Evolutionary conservation across 1,284 basidiomycete genomes (phyloP).

Genomic region (Cutaneotrichosporon arboriforme): DNA sequence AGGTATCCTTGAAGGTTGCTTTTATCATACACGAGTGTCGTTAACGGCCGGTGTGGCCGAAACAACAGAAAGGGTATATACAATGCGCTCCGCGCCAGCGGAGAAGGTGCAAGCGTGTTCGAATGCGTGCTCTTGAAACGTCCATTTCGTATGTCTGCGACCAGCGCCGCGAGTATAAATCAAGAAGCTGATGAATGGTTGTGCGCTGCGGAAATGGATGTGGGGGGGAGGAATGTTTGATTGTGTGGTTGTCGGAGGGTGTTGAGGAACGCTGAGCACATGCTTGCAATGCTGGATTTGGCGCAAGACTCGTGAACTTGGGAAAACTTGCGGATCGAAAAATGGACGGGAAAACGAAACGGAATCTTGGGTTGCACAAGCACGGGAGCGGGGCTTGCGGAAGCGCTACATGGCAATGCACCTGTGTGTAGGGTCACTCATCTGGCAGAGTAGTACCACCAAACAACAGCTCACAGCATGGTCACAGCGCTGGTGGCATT

Average conservation of each 20-base stretch:
- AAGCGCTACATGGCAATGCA: too few species aligned
- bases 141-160: constrained; percentile 22
- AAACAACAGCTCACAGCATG: background rate
- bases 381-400: background rate
- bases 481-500: background rate
- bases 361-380: background rate
- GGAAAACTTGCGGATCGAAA: background rate
- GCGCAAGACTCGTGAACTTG: constrained; percentile 5
- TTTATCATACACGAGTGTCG: constrained; percentile 19
- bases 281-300: constrained; percentile 23
- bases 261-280: constrained; percentile 11
- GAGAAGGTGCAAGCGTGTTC: constrained; percentile 16
- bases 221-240: background rate
- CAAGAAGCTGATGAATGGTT: constrained; percentile 10
- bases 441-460: too few species aligned
- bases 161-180: constrained; percentile 17
- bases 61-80: constrained; percentile 5
- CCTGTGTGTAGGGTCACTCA: too few species aligned
- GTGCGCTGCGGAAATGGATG: constrained; percentile 17
- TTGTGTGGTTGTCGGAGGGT: background rate
- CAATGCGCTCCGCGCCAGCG: constrained; percentile 12
- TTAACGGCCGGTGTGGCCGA: background rate
- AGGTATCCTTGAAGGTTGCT: background rate
- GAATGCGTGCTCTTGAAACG: constrained; percentile 13
- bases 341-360: constrained; percentile 3